These are phyloP conservation scores for Volvox carteri DNA, from an alignment of 163 green algal genomes.

Conservation along the genomic window DNA sequence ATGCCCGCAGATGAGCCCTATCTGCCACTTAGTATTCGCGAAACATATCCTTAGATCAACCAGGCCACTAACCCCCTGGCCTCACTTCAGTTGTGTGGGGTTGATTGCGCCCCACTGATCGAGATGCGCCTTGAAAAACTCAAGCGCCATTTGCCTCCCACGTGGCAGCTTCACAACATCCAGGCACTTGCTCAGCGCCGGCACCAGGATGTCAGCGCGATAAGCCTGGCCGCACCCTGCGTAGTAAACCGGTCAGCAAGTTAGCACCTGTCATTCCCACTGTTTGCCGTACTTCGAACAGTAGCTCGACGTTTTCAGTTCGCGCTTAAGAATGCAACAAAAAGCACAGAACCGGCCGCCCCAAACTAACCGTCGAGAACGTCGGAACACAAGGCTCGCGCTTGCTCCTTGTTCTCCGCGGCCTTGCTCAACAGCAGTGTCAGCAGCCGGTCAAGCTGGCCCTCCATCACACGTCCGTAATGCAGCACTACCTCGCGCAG, in stretches of 20 bases:
- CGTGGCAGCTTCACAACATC: slow-evolving; percentile 44
- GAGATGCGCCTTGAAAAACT: slow-evolving; percentile 38
- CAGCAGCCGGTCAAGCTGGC: slow-evolving; percentile 46
- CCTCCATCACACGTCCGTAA: slow-evolving; percentile 33
- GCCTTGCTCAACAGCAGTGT: slow-evolving; percentile 31
- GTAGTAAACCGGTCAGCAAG: background rate
- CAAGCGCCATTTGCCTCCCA: slow-evolving; percentile 17
- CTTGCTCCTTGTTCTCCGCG: slow-evolving; percentile 36
- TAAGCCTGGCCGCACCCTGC: slow-evolving; percentile 37
- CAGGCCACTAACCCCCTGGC: too few species aligned
- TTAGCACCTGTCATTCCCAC: too few species aligned
- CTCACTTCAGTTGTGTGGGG: slow-evolving; percentile 45
- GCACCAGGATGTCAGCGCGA: slow-evolving; percentile 39
- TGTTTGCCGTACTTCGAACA: too few species aligned
- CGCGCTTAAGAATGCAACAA: too few species aligned
- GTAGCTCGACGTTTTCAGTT: too few species aligned
- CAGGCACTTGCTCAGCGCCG: slow-evolving; percentile 46
- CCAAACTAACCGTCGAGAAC: slow-evolving; percentile 22
- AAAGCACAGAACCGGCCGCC: too few species aligned
- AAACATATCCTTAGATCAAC: too few species aligned
- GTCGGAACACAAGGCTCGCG: slow-evolving; percentile 17
- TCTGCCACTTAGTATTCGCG: too few species aligned
- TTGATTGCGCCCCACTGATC: background rate
- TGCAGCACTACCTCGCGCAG: background rate
- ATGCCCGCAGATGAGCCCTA: too few species aligned